phyloP scores from a whole-genome alignment of 2,329 filamentous ascomycete species.

The Mollisiaceae sp. region DNA sequence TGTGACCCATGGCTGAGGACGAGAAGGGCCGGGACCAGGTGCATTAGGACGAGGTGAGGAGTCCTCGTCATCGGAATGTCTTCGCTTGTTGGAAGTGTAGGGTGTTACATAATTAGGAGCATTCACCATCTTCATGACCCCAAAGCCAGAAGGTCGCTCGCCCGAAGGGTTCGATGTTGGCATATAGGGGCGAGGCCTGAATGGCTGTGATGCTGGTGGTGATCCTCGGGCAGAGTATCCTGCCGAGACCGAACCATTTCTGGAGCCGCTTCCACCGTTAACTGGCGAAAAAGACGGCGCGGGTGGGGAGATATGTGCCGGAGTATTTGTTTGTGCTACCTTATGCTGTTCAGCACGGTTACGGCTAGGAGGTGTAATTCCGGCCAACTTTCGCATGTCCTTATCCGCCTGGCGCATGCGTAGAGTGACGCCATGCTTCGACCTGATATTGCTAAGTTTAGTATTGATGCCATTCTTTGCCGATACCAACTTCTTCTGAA shows the following conservation, averaged over 20 bases:
- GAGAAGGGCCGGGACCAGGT: no score
- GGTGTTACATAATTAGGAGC: no score
- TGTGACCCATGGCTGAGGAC: no score
- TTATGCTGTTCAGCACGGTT: conserved; percentile 7
- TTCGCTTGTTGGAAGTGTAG: no score
- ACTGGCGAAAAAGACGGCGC: conserved; percentile 18
- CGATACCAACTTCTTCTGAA: conserved; percentile 25
- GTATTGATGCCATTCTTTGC: conserved; percentile 38
- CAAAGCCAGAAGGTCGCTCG: conserved; percentile 10
- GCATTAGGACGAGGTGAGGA: no score
- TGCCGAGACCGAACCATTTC: neutral
- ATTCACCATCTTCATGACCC: conserved; percentile 4
- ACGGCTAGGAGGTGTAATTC: conserved; percentile 2
- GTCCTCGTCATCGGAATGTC: no score
- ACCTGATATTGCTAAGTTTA: conserved; percentile 38
- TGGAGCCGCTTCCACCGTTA: conserved; percentile 6
- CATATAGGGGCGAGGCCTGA: neutral
- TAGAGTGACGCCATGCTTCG: conserved; percentile 37
- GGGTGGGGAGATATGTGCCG: conserved; percentile 7
- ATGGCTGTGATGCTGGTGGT: neutral
- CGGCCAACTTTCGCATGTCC: conserved; percentile 21
- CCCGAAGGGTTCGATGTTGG: neutral
- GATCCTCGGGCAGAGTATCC: neutral
- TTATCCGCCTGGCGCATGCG: conserved; percentile 39
- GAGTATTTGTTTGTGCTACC: neutral